Evolutionary conservation across 202 grass and related monocot species (phyloP).

Genomic region (Digitaria exilis): DNA sequence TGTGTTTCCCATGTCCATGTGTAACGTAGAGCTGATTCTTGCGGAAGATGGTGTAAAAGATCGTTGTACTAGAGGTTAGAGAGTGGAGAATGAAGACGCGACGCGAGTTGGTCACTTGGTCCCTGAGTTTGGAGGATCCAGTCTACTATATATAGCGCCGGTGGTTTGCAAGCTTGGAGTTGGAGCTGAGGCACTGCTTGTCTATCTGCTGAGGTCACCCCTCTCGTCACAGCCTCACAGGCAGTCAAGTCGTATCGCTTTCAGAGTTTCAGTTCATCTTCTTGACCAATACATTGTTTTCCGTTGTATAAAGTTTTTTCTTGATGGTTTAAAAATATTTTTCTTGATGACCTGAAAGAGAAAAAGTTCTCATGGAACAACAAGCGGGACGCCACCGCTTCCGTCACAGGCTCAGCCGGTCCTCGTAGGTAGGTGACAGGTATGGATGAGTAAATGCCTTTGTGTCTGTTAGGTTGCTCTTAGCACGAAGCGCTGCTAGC

Average conservation of each 20-base stretch:
- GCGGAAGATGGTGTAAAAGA: background rate
- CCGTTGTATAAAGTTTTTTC: background rate
- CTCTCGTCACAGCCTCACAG: background rate
- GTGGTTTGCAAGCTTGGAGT: background rate
- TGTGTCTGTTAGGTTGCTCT: background rate
- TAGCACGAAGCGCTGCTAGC: background rate
- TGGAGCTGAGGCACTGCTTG: background rate
- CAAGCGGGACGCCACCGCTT: background rate
- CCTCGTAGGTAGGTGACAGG: too few relatives aligned
- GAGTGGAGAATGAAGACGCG: background rate
- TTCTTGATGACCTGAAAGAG: background rate
- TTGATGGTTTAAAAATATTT: background rate
- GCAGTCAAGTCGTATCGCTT: background rate
- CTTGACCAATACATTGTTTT: background rate
- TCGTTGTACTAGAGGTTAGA: background rate
- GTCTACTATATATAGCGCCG: background rate
- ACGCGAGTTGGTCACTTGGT: too few relatives aligned
- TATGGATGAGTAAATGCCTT: too few relatives aligned
- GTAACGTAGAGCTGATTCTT: background rate
- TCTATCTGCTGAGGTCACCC: background rate
- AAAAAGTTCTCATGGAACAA: background rate
- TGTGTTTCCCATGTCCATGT: slow-evolving; percentile 1
- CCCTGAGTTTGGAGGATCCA: background rate
- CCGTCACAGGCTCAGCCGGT: background rate
- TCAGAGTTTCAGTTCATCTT: background rate